Percentiles rank a stretch among this genome's conserved stretches.
These are phyloP conservation scores for Ceratocystis papillata DNA, from an alignment of 2,329 filamentous ascomycete species.

Conservation along the genomic window DNA sequence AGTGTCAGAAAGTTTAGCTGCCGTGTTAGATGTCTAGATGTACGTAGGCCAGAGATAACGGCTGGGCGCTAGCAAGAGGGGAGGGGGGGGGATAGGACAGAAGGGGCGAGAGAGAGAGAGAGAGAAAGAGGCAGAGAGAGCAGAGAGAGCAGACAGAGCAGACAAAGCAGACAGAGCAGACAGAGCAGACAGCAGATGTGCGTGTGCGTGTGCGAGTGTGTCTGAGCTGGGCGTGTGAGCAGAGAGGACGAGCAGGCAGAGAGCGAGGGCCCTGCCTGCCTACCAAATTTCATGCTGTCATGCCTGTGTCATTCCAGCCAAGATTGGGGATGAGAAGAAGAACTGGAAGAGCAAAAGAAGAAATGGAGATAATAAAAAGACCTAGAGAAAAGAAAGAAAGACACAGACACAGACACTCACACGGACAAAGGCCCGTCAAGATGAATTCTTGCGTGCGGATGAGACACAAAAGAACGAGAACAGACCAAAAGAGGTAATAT, in stretches of 20 bases:
- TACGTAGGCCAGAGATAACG: neutral
- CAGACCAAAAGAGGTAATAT: conserved; percentile 9
- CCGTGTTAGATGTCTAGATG: neutral
- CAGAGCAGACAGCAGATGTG: too few species aligned
- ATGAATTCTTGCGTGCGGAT: conserved; percentile 6
- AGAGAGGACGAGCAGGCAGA: neutral
- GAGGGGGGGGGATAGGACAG: too few species aligned
- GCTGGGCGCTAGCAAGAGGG: too few species aligned
- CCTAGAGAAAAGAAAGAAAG: neutral
- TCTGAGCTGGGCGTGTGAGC: too few species aligned
- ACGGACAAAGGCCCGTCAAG: conserved; percentile 9
- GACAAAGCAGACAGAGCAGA: too few species aligned
- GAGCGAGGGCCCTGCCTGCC: neutral
- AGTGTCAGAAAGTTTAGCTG: neutral
- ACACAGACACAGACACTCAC: neutral
- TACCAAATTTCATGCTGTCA: neutral
- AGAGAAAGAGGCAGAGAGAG: too few species aligned
- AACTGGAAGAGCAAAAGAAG: neutral
- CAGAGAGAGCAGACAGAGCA: too few species aligned
- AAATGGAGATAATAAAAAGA: neutral
- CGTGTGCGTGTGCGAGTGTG: too few species aligned
- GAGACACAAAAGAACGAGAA: conserved; percentile 1
- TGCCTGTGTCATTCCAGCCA: neutral
- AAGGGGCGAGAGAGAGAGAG: too few species aligned
- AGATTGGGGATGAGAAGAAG: neutral